Conservation (phyloP, 345 rosid genomes). For the Nasturtium officinale region DNA sequence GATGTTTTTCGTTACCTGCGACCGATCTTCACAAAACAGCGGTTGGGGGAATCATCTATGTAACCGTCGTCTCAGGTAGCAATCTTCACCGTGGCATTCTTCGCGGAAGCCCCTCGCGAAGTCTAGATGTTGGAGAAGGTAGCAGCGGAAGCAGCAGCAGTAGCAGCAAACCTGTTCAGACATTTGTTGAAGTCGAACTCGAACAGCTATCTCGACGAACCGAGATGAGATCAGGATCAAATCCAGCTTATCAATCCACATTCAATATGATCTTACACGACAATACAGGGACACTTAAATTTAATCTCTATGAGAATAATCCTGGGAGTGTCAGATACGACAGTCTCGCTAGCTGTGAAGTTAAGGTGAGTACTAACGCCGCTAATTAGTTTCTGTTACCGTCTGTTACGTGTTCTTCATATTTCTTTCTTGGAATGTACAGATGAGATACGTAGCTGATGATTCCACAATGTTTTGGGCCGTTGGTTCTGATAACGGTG, state of each 20-base stretch:
- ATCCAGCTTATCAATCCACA: conserved; percentile 79
- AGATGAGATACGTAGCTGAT: conserved; percentile 80
- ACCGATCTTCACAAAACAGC: conserved; percentile 81
- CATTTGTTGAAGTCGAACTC: conserved; percentile 93
- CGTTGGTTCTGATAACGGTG: conserved; percentile 68
- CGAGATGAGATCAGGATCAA: conserved; percentile 58
- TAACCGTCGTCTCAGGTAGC: conserved; percentile 73
- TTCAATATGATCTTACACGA: conserved; percentile 94
- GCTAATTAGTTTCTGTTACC: background rate
- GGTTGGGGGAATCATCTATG: conserved; percentile 75
- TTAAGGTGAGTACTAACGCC: conserved; percentile 58
- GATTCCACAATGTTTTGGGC: conserved; percentile 97
- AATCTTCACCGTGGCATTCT: conserved; percentile 57
- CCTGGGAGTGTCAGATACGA: conserved; percentile 70
- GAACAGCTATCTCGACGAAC: conserved; percentile 82
- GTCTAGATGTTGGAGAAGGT: conserved; percentile 47
- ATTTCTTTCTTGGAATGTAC: conserved; percentile 32
- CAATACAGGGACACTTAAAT: conserved; percentile 64
- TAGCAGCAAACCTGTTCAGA: conserved; percentile 59
- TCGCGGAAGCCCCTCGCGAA: conserved; percentile 69
- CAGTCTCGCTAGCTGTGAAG: conserved; percentile 80
- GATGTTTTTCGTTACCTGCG: conserved; percentile 73
- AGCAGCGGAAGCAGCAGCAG: conserved; percentile 40
- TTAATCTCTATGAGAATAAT: conserved; percentile 67
- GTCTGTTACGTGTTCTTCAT: conserved; percentile 5